Evolutionary conservation across 78 protist species (phyloP), one percentile per base, ranked within the genome.

Genomic region (Dictyostelium intermedium): DNA sequence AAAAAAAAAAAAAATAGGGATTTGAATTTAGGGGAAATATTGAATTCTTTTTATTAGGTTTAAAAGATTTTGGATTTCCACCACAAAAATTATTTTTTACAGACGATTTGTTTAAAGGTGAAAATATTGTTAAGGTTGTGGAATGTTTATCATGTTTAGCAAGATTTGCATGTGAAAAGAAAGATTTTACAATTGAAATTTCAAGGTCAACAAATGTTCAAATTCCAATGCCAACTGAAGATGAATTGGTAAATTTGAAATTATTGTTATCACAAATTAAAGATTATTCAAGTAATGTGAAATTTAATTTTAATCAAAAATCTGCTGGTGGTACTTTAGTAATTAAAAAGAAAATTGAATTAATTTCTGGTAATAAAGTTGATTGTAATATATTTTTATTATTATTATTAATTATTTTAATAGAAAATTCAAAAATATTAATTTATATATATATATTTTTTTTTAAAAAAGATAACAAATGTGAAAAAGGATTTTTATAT

Each of bases 61-160:
- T 86, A 43, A 70, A 78, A 10, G 92, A 86, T 23, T 77, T 86
- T 13, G 85, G 78, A 11, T 32, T 77, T 32, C 92, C 92, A 39
- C 79, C 30, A 77, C 82, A 74, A 20, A 86, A 78, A 77, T 10
- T 23, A 61, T 86, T 86, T 37, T 70, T 53, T 27, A 18, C 53
- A 47, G 35, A 77, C 10, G 92, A 86, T 61, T 61, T 86, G n/a
- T 86, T 30, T 56, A 25, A 53, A 9, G 73, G 84, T 13, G 85
- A 77, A 7, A 86, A 86, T 41, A 77, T 41, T 3, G 92, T 86
- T 8, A 86, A 45, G 41, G 92, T 86, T 10, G 74, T 86, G 2
- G 82, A 70, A 72, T 32, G 85, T 86, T 32, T 86, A 9, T 35
- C 69, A 10, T 16, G 39, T 20, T 34, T 86, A 6, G 50, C 79